A percentile compares a stretch with the other conserved stretches of the same genome.
Evolutionary conservation across 2,329 filamentous ascomycete genomes (phyloP).

Genomic region (Purpureocillium lavendulum): DNA sequence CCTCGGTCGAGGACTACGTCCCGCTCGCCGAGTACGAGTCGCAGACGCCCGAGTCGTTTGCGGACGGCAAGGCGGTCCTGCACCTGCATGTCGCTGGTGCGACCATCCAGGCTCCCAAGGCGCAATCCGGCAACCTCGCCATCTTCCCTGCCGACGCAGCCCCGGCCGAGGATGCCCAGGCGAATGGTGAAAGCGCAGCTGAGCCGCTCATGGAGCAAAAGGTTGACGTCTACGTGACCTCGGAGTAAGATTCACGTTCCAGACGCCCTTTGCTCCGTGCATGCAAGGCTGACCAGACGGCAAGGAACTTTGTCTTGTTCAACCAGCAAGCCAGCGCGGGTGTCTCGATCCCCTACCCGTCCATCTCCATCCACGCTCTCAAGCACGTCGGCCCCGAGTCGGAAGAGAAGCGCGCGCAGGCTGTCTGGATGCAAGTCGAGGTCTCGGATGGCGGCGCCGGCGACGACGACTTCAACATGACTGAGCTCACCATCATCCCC

Average conservation of each 20-base stretch:
- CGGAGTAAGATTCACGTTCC: constrained; percentile 31
- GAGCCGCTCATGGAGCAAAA: constrained; percentile 34
- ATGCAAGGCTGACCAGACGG: background rate
- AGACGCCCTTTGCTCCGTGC: background rate
- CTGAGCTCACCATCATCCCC: constrained; percentile 62
- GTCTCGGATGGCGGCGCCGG: constrained; percentile 49
- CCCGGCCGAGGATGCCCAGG: constrained; percentile 13
- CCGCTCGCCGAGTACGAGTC: constrained; percentile 61
- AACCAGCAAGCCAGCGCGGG: constrained; percentile 49
- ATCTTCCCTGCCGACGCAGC: constrained; percentile 38
- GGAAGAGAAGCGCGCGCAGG: constrained; percentile 29
- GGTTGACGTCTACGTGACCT: constrained; percentile 51
- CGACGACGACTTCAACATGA: constrained; percentile 56
- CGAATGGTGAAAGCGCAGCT: constrained; percentile 19
- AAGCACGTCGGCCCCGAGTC: constrained; percentile 43
- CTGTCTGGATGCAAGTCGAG: constrained; percentile 62
- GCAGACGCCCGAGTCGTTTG: constrained; percentile 66
- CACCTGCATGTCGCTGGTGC: constrained; percentile 52
- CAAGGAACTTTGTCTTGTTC: constrained; percentile 50
- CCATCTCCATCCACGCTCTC: constrained; percentile 67
- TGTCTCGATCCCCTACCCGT: constrained; percentile 63
- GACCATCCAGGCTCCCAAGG: constrained; percentile 48
- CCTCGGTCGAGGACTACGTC: constrained; percentile 51
- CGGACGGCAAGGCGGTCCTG: constrained; percentile 61
- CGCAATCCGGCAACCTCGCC: constrained; percentile 45